phyloP scores from a whole-genome alignment of 2,329 filamentous ascomycete species.

The Madurella mycetomatis region DNA sequence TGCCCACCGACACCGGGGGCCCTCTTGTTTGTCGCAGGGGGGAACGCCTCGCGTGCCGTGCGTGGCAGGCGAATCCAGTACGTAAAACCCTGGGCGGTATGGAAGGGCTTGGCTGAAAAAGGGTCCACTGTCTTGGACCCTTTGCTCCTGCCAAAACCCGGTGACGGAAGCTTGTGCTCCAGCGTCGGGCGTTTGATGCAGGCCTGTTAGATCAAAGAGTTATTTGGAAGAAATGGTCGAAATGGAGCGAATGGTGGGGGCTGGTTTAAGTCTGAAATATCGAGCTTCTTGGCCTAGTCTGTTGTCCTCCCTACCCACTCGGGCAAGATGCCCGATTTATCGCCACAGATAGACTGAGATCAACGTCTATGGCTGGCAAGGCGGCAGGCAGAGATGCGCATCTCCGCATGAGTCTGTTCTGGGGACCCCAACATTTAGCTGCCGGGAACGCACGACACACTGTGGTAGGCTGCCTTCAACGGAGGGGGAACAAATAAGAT shows the following conservation, averaged over 20 bases:
- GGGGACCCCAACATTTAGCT: too few relatives aligned
- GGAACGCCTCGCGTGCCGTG: conserved; percentile 15
- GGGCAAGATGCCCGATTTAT: too few relatives aligned
- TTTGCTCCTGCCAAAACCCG: not conserved
- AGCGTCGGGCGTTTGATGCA: conserved; percentile 3
- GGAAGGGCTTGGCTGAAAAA: not conserved
- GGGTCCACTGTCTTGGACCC: conserved; percentile 15
- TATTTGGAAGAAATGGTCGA: not conserved
- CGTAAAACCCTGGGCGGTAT: conserved; percentile 29
- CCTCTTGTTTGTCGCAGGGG: not conserved
- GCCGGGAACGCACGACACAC: too few relatives aligned
- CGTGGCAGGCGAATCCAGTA: conserved; percentile 25
- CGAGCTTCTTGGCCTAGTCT: too few relatives aligned
- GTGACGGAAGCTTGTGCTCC: conserved; percentile 12
- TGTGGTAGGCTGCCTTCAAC: too few relatives aligned
- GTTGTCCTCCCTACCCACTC: too few relatives aligned
- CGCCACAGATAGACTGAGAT: too few relatives aligned
- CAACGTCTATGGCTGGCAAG: too few relatives aligned
- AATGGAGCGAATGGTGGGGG: not conserved
- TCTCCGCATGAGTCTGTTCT: too few relatives aligned
- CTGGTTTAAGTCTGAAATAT: too few relatives aligned
- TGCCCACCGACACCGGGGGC: conserved; percentile 10
- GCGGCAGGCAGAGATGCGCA: too few relatives aligned
- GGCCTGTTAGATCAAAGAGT: not conserved
- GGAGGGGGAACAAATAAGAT: too few relatives aligned